These are phyloP conservation scores for Backusella australiensis DNA, from an alignment of 192 early-diverging fungal species.

Conservation along the genomic window DNA sequence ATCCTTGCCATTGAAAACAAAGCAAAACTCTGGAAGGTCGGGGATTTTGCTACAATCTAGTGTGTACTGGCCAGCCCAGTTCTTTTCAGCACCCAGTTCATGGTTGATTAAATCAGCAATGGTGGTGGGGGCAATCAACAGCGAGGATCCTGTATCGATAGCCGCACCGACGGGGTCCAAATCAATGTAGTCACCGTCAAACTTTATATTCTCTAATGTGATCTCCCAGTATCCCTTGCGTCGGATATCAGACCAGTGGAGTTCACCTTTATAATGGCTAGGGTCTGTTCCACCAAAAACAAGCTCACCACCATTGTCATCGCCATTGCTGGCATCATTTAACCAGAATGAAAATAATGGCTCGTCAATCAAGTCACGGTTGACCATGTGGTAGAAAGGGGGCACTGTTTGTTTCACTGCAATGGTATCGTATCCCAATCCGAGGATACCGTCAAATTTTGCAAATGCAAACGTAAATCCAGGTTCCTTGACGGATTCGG, in stretches of 20 bases:
- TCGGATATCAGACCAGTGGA: constrained; percentile 81
- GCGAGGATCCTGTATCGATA: constrained; percentile 90
- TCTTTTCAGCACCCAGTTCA: constrained; percentile 90
- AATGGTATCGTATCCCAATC: constrained; percentile 87
- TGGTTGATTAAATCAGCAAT: constrained; percentile 90
- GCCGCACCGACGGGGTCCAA: constrained; percentile 71
- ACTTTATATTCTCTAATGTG: constrained; percentile 70
- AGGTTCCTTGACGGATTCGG: constrained; percentile 95
- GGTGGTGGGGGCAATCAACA: constrained; percentile 74
- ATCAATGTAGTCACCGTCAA: constrained; percentile 76
- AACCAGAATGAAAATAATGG: constrained; percentile 92
- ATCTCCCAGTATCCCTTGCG: constrained; percentile 99
- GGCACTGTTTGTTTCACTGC: constrained; percentile 87
- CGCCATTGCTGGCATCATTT: constrained; percentile 65
- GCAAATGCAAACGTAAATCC: constrained; percentile 93
- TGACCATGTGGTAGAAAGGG: constrained; percentile 92
- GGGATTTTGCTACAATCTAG: constrained; percentile 83
- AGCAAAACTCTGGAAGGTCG: constrained; percentile 73
- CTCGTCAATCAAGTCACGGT: constrained; percentile 73
- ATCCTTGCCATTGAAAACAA: constrained; percentile 57
- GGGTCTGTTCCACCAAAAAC: constrained; percentile 84
- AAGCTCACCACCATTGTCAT: constrained; percentile 77
- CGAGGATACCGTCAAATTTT: constrained; percentile 97
- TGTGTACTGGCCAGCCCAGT: constrained; percentile 80
- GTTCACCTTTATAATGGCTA: constrained; percentile 67